These are phyloP conservation scores for Effrenium voratum DNA, from an alignment of 73 alveolate species.

Conservation along the genomic window DNA sequence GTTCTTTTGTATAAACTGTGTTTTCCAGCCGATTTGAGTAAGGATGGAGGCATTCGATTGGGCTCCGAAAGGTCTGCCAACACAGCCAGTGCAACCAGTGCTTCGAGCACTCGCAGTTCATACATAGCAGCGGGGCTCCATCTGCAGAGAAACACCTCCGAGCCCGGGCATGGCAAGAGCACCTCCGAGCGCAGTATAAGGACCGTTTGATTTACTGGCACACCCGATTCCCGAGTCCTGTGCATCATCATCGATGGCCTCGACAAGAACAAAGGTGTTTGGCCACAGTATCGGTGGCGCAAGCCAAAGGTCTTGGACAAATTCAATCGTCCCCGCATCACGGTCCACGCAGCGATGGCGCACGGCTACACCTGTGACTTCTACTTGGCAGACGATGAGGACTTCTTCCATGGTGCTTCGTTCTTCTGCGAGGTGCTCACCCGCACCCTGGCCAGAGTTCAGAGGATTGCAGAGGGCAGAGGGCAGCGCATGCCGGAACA, in stretches of 20 bases:
- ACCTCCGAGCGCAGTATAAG: background rate
- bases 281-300: background rate
- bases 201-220: background rate
- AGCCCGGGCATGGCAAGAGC: background rate
- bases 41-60: background rate
- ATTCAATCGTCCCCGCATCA: background rate
- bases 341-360: background rate
- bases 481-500: background rate
- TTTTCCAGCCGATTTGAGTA: too few relatives aligned
- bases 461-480: background rate
- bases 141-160: background rate
- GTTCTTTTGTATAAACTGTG: too few relatives aligned
- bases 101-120: background rate
- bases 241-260: background rate
- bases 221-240: background rate
- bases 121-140: background rate
- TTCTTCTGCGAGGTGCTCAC: background rate
- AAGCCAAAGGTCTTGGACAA: background rate
- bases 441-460: background rate
- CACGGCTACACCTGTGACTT: background rate
- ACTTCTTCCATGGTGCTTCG: constrained; percentile 9
- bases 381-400: background rate
- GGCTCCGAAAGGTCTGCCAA: background rate
- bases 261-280: background rate
- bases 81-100: background rate